Evolutionary conservation across 2,329 filamentous ascomycete species (phyloP).

Genomic region (Apiospora arundinis): DNA sequence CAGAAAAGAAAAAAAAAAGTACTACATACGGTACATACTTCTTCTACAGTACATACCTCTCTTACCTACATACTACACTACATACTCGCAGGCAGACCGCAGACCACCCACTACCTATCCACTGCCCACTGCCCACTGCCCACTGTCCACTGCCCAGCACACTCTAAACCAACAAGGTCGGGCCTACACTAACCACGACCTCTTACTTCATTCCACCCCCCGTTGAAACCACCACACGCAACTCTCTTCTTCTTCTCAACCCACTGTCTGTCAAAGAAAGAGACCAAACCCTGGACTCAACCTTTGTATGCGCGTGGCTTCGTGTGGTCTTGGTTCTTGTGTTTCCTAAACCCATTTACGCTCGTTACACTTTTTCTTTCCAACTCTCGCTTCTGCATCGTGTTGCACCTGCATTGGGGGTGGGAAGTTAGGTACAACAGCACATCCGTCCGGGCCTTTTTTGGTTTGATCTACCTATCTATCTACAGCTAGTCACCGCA

Average conservation of each 20-base stretch:
- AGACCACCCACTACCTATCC: neutral
- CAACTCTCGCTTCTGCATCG: slow-evolving; percentile 23
- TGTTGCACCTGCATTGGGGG: slow-evolving; percentile 20
- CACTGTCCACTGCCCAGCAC: neutral
- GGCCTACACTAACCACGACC: slow-evolving; percentile 15
- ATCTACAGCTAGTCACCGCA: slow-evolving; percentile 1
- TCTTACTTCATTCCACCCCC: slow-evolving; percentile 19
- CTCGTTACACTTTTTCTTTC: slow-evolving; percentile 22
- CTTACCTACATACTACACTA: too few relatives aligned
- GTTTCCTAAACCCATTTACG: slow-evolving; percentile 20
- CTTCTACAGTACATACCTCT: too few relatives aligned
- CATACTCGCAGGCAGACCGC: too few relatives aligned
- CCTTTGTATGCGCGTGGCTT: slow-evolving; percentile 18
- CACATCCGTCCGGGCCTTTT: slow-evolving; percentile 21
- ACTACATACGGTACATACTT: neutral
- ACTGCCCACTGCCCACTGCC: neutral
- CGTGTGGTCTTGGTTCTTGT: slow-evolving; percentile 19
- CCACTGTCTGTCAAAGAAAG: slow-evolving; percentile 18
- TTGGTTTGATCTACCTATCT: slow-evolving; percentile 20
- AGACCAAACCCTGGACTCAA: slow-evolving; percentile 19
- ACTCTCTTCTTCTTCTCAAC: slow-evolving; percentile 19
- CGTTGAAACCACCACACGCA: slow-evolving; percentile 5
- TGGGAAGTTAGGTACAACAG: slow-evolving; percentile 19
- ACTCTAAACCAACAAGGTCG: slow-evolving; percentile 17
- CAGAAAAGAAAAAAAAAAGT: neutral